Conservation (phyloP, 768 basidiomycete genomes). For the Trametes maxima region DNA sequence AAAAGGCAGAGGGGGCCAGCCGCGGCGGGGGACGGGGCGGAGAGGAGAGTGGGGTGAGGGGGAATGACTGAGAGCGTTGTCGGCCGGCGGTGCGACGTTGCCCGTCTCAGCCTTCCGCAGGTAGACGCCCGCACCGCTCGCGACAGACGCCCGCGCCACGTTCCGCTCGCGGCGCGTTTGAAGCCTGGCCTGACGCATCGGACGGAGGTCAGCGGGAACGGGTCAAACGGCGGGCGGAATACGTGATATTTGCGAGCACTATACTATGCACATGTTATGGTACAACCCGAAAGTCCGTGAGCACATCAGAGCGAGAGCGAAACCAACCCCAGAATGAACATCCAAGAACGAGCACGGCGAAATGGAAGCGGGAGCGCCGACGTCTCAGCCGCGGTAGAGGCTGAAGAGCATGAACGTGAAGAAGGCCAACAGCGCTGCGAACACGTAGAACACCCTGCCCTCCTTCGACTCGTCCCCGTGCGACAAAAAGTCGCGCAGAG, state of each 20-base stretch:
- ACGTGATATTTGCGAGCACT: too few species aligned
- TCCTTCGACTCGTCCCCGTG: conserved; percentile 61
- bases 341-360: too few species aligned
- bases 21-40: not conserved
- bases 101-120: conserved; percentile 12
- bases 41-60: not conserved
- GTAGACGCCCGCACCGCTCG: not conserved
- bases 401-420: conserved; percentile 34
- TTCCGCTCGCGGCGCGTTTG: too few species aligned
- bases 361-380: too few species aligned
- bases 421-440: conserved; percentile 56
- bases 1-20: not conserved
- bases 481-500: conserved; percentile 74
- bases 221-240: too few species aligned
- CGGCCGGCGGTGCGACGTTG: conserved; percentile 10
- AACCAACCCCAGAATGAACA: not conserved
- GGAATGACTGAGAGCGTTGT: conserved; percentile 7
- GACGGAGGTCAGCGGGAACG: too few species aligned
- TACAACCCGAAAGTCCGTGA: not conserved
- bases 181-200: too few species aligned
- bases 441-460: conserved; percentile 90
- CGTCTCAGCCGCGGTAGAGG: conserved; percentile 31
- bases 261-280: too few species aligned
- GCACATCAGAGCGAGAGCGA: not conserved
- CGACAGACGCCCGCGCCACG: not conserved